phyloP scores from a whole-genome alignment of 331 rosid genomes.

The Spiraea crenata region DNA sequence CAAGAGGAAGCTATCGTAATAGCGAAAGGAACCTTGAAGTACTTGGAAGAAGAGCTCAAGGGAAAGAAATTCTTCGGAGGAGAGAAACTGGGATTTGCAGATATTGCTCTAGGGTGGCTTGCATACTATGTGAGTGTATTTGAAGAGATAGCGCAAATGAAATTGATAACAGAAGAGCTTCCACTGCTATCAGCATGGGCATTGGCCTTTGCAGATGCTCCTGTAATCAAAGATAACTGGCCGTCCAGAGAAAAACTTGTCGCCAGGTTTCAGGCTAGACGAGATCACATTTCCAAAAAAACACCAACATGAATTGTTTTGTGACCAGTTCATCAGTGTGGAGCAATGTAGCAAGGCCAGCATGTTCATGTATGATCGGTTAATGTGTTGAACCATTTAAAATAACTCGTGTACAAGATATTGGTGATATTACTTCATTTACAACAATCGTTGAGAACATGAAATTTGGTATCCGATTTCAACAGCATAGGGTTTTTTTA shows the following conservation, averaged over 20 bases:
- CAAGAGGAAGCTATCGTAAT: conserved; percentile 35
- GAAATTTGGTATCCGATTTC: too few species aligned
- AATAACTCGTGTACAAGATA: too few species aligned
- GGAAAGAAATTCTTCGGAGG: conserved; percentile 40
- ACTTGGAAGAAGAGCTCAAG: conserved; percentile 31
- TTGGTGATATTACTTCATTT: too few species aligned
- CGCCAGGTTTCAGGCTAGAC: conserved; percentile 12
- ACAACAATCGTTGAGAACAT: too few species aligned
- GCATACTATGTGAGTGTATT: not conserved
- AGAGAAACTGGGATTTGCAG: conserved; percentile 29
- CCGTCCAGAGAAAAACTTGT: conserved; percentile 28
- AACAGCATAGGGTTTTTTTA: too few species aligned
- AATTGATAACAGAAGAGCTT: conserved; percentile 12
- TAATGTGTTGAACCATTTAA: too few species aligned
- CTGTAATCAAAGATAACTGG: conserved; percentile 31
- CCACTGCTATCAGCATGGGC: conserved; percentile 33
- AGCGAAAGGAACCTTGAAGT: conserved; percentile 25
- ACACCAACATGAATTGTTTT: not conserved
- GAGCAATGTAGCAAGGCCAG: too few species aligned
- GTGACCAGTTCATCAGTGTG: not conserved
- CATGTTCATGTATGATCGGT: too few species aligned
- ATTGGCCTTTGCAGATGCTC: conserved; percentile 20
- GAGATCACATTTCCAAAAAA: not conserved
- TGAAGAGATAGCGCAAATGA: conserved; percentile 11
- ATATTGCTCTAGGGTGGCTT: conserved; percentile 36